Conservation (phyloP, 208 protist genomes). For the Trypanosoma boissoni region DNA sequence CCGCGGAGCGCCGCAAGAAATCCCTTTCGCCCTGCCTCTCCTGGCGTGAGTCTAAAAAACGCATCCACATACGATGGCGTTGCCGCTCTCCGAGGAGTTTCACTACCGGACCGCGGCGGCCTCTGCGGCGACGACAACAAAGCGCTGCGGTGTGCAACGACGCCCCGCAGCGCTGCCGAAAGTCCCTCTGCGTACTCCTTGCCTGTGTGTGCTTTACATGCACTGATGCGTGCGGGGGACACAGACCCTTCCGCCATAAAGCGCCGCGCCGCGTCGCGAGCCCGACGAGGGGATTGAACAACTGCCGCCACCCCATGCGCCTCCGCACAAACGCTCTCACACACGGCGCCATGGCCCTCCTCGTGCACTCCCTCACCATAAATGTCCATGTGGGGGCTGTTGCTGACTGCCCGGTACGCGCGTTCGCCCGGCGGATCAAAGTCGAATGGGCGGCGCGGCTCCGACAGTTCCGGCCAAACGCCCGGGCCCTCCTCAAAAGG, state of each 20-base stretch:
- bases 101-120: too few species aligned
- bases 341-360: background rate
- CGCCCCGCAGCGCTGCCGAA: background rate
- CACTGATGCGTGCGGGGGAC: background rate
- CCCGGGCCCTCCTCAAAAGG: constrained; percentile 64
- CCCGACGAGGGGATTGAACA: constrained; percentile 11
- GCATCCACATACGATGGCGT: constrained; percentile 44
- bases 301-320: background rate
- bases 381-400: too few species aligned
- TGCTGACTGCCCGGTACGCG: constrained; percentile 22
- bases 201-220: too few species aligned
- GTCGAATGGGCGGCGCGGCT: constrained; percentile 31
- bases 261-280: constrained; percentile 15
- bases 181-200: too few species aligned
- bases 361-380: too few species aligned
- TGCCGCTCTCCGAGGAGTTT: background rate
- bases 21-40: constrained; percentile 9
- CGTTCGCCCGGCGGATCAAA: constrained; percentile 6
- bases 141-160: background rate
- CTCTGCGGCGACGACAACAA: background rate
- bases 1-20: constrained; percentile 13
- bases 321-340: background rate
- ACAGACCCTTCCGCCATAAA: constrained; percentile 20
- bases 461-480: constrained; percentile 37
- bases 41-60: constrained; percentile 35